Evolutionary conservation across 108 stramenopile genomes (phyloP), one percentile per base, ranked within the genome.

Genomic region (Mediolabrus comicus): DNA sequence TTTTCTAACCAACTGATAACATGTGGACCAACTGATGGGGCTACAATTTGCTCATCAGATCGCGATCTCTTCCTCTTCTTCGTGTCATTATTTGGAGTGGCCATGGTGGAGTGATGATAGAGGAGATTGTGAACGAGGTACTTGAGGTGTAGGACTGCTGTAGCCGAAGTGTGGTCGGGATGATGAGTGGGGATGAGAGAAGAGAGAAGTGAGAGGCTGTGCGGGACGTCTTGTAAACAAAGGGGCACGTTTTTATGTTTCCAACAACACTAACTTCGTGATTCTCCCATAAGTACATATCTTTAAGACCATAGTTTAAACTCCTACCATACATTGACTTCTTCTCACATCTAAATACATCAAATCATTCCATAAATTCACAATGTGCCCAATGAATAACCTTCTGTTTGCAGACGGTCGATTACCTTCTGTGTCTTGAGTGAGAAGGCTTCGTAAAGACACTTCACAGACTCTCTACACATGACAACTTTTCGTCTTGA

Each of bases 1-100:
- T 51, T 38, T 13, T 39, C 60, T 9, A 71, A 53, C 70, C 70
- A 71, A 9, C 53, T 25, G 27, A 62, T 62, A 13, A 60, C 70
- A 41, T 51, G 19, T 6, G 30, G 69, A 3, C 5, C 24, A 31
- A 58, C 59, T 4, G 19, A 17, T 49, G 46, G 46, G 22, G 22
- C n/a, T n/a, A n/a, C 46, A 22, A 49, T 14, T 8, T 49, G 46
- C 8, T 49, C 46, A 24, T 22, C 46, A 22, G 46, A 49, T 8
- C 19, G 46, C 0, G 46, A 9, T 1, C 46, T 49, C 46, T 49
- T 49, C 22, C 46, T 49, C 46, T 49, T 49, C 22, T 49, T n/a
- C n/a, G n/a, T 49, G 46, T 49, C 46, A 6, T 49, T 49, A 4
- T 49, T 17, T 5, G 5, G 19, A 22, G 6, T 49, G 46, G 46